Conservation (phyloP, 169 alveolate species). For the Miamiensis avidus region DNA sequence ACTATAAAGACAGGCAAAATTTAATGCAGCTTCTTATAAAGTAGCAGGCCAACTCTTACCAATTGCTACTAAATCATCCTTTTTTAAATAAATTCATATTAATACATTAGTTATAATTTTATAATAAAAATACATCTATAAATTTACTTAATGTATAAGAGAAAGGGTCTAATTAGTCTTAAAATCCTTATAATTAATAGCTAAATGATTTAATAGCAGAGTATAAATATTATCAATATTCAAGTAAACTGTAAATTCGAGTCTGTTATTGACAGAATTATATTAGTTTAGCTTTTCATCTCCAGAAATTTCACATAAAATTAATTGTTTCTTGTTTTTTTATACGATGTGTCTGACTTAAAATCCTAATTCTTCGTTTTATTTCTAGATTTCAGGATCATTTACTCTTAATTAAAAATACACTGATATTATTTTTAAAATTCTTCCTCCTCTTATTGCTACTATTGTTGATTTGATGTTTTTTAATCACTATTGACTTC, state of each 20-base stretch:
- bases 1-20: not conserved
- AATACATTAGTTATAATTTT: not conserved
- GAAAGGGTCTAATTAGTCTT: not conserved
- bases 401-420: slow-evolving; percentile 31
- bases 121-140: too few species aligned
- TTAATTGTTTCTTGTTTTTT: slow-evolving; percentile 20
- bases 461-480: not conserved
- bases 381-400: not conserved
- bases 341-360: slow-evolving; percentile 14
- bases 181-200: not conserved
- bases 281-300: slow-evolving; percentile 18
- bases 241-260: slow-evolving; percentile 45
- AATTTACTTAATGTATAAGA: not conserved
- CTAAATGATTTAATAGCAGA: slow-evolving; percentile 25
- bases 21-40: not conserved
- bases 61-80: not conserved
- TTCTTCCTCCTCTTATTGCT: slow-evolving; percentile 22
- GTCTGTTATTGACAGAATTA: slow-evolving; percentile 22
- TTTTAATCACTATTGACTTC: not conserved
- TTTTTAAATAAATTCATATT: too few species aligned
- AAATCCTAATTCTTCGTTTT: not conserved
- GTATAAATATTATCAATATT: slow-evolving; percentile 38
- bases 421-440: slow-evolving; percentile 23
- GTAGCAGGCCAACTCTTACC: not conserved
- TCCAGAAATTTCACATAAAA: slow-evolving; percentile 34